phyloP scores from a whole-genome alignment of 2,329 filamentous ascomycete genomes.

The Penicillium sp. region DNA sequence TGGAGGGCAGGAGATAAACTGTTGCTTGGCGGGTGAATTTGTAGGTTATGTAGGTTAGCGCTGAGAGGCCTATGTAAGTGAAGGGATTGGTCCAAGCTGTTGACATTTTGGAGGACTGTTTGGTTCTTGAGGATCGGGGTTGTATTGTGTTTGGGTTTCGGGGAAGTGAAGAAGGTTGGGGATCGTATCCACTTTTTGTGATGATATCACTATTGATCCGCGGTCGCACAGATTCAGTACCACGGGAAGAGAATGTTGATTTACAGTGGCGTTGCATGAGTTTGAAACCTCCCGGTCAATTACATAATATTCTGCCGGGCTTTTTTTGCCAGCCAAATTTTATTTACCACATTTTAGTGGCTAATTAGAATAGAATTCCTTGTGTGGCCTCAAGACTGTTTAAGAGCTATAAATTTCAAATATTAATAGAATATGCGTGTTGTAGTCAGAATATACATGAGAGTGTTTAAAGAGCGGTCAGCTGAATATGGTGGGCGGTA shows the following conservation, averaged over 20 bases:
- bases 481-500: too few relatives aligned
- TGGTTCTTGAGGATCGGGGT: not conserved
- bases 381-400: too few relatives aligned
- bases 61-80: conserved; percentile 17
- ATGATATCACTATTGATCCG: not conserved
- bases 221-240: not conserved
- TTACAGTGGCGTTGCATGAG: too few relatives aligned
- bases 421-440: too few relatives aligned
- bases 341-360: too few relatives aligned
- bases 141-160: not conserved
- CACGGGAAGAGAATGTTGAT: not conserved
- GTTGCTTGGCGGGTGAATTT: conserved; percentile 16
- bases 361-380: too few relatives aligned
- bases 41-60: conserved; percentile 11
- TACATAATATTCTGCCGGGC: too few relatives aligned
- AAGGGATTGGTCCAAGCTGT: conserved; percentile 4
- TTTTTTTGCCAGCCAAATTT: too few relatives aligned
- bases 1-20: conserved; percentile 17
- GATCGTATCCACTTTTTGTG: not conserved
- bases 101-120: not conserved
- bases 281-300: too few relatives aligned
- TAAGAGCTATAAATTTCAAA: too few relatives aligned
- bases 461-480: too few relatives aligned
- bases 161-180: not conserved
- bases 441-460: too few relatives aligned